Base-by-base conservation (phyloP, 78 protist genomes). In the Isochrysis galbana region DNA sequence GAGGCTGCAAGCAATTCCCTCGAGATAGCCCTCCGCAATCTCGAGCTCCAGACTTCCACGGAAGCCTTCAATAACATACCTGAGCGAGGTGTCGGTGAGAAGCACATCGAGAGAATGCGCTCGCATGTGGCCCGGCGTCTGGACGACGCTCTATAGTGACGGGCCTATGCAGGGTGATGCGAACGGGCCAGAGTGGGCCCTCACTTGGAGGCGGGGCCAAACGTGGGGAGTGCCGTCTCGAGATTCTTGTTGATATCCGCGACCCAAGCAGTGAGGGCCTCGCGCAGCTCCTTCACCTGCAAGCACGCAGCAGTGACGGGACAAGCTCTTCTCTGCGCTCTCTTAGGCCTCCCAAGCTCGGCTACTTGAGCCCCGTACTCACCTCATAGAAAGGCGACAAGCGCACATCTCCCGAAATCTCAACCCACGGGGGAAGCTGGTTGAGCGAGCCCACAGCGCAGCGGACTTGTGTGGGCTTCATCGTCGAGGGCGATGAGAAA, bases 391-490 rank as follows among this genome's bases (percentile, higher is more conserved):
- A 77, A 5, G 84, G 54, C 14, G 54, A 44, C 39, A 44, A 5
- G 5, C 87, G 87, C 21, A 80, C 23, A 51, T 80, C 87, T 5
- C 87, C 87, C 34, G 51, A 42, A n/a, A 80, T 36, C 82, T 72
- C 82, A 19, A 72, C 82, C 82, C 82, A 80, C 21, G 55, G 36
- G 21, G 87, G 87, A 14, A 80, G 7, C 54, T 80, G 87, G 19
- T 80, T 80, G 54, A 22, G 25, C 36, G 87, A 80, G 54, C 87
- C 87, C 3, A 32, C 2, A 5, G 87, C 32, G 55, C 46, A 44
- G 22, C 10, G 1, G 38, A 39, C 46, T 19, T 44, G 55, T 10
- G 84, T 77, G 46, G 84, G 84, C 84, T 77, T 77, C 36, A 77
- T 4, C 47, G 47, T 77, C 19, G 45, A 36, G 48, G 84, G 84